Evolutionary conservation across 148 eudicot genomes (phyloP).

Genomic region (Rhododendron henanense): DNA sequence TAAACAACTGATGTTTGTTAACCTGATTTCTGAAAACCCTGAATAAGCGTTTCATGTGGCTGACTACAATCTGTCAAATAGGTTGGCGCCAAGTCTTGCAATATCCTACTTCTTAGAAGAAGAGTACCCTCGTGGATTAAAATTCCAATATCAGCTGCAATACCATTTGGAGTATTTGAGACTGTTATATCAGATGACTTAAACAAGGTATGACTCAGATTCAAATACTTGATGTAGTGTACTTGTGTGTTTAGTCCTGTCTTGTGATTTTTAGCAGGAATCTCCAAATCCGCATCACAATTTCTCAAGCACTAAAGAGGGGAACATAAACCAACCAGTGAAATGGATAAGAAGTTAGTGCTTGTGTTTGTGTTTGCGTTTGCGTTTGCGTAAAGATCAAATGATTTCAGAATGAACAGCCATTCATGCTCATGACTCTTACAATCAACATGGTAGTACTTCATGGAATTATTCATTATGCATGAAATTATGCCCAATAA

Average conservation of each 20-base stretch:
- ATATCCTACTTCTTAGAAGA: conserved; percentile 4
- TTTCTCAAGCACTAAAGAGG: not conserved
- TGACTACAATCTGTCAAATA: not conserved
- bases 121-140: conserved; percentile 10
- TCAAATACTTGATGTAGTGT: not conserved
- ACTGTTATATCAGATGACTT: not conserved
- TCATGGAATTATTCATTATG: not conserved
- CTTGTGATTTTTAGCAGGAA: not conserved
- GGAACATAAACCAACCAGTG: not conserved
- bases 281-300: not conserved
- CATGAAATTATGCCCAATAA: not conserved
- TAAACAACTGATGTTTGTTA: not conserved
- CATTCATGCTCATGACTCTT: not conserved
- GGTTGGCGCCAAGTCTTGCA: conserved; percentile 11
- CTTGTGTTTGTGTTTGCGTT: not conserved
- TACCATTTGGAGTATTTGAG: conserved; percentile 14
- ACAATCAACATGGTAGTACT: not conserved
- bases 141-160: conserved; percentile 4
- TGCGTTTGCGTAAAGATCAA: not conserved
- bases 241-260: not conserved
- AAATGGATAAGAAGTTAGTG: not conserved
- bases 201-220: conserved; percentile 3
- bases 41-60: not conserved
- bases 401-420: not conserved
- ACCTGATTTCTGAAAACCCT: not conserved